Conservation (phyloP, 2,329 filamentous ascomycete species). For the Epichloe amarillans region DNA sequence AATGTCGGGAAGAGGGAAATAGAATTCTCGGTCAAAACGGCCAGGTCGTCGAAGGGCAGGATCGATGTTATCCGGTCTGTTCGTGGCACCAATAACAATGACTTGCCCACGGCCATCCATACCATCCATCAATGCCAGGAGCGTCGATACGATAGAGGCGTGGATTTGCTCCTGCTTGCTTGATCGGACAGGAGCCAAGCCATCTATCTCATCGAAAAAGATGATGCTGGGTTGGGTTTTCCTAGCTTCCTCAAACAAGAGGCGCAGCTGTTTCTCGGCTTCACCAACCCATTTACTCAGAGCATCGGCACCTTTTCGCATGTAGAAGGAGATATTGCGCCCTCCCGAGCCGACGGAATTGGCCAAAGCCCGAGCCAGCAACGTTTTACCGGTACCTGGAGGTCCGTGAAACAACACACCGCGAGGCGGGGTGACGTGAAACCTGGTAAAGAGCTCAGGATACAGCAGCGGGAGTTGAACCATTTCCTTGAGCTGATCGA, state of each 20-base stretch:
- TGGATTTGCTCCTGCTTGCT: slow-evolving; percentile 99
- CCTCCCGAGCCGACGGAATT: slow-evolving; percentile 82
- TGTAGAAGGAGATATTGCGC: slow-evolving; percentile 95
- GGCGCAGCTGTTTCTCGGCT: slow-evolving; percentile 82
- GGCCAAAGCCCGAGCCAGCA: slow-evolving; percentile 85
- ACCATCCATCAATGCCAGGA: slow-evolving; percentile 91
- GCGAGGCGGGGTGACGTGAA: slow-evolving; percentile 85
- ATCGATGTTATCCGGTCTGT: slow-evolving; percentile 91
- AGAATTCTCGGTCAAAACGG: slow-evolving; percentile 94
- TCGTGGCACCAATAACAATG: slow-evolving; percentile 97
- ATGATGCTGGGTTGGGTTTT: slow-evolving; percentile 98
- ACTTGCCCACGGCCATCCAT: slow-evolving; percentile 98
- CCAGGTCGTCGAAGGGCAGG: slow-evolving; percentile 88
- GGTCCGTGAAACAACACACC: slow-evolving; percentile 95
- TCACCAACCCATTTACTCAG: slow-evolving; percentile 98
- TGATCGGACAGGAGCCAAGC: slow-evolving; percentile 84
- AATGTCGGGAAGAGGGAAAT: slow-evolving; percentile 81
- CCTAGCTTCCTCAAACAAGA: slow-evolving; percentile 90
- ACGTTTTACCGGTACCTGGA: slow-evolving; percentile 92
- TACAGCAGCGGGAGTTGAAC: slow-evolving; percentile 88
- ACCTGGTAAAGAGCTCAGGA: slow-evolving; percentile 81
- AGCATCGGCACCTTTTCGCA: slow-evolving; percentile 96
- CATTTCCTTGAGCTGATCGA: slow-evolving; percentile 98
- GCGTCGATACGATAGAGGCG: slow-evolving; percentile 87
- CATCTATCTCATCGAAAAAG: slow-evolving; percentile 98